Base-by-base conservation (phyloP, 2,329 filamentous ascomycete genomes). In the Fusarium pseudograminearum region DNA sequence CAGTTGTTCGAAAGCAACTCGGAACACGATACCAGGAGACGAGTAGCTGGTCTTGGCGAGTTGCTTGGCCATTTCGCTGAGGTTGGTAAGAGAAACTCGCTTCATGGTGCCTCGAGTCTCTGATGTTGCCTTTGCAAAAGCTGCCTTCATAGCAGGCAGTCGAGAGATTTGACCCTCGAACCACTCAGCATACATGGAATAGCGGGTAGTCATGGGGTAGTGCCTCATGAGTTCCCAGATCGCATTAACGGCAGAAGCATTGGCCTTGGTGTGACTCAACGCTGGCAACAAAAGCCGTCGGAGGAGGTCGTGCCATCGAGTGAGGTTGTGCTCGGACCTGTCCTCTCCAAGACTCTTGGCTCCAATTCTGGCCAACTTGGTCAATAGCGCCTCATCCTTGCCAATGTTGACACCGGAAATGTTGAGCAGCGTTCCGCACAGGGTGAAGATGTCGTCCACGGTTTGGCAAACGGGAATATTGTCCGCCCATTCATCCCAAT, bases 401-500 rank as follows among this genome's bases (percentile, higher is more conserved):
- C 96, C 96, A 68, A 98, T 95, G 76, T 93, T 94, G 67, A 97
- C 90, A 4, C 96, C 95, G 1, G 94, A 91, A 26, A 95, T 83
- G 70, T 96, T 97, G 46, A 98, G 83, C 24, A 99, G 86, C 2
- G 93, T 94, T 61, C 89, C 88, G 78, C 94, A 97, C 1, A 98
- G 87, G 4, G 91, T 90, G 78, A 98, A 96, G 16, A 99, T 86
- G 76, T 99, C 96, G 67, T 98, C 93, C 8, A 97, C 89, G 3
- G 85, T 92, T 77, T 97, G 94, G 76, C 96, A 99, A 22, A 97
- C 83, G 1, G 96, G 97, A 46, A 99, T 86, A 69, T 96, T 97
- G 79, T 98, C 95, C 4, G 90, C 86, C 96, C 96, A 99, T 73
- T 98, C 96, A 62, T 97, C 94, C 90, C 96, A 98, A 79, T 99